Conservation (phyloP, 2,329 filamentous ascomycete genomes). For the Lasiodiplodia citricola region DNA sequence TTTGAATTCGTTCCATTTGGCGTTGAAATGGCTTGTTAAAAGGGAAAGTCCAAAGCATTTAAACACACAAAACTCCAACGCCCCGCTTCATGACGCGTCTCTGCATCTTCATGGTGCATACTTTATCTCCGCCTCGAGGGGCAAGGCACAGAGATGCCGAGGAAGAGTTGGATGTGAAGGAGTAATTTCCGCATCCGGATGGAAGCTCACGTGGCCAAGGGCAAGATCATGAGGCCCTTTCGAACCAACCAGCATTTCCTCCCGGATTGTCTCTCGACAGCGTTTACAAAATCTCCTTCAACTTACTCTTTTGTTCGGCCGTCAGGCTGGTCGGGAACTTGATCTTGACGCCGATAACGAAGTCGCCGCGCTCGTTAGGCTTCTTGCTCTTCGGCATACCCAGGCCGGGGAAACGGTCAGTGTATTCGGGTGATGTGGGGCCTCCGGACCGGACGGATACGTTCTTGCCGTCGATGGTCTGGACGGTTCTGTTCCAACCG, state of each 20-base stretch:
- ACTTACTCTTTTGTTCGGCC: constrained; percentile 74
- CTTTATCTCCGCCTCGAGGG: not conserved
- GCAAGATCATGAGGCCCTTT: constrained; percentile 11
- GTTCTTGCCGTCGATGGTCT: constrained; percentile 90
- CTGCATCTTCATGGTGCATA: constrained; percentile 3
- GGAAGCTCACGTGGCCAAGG: not conserved
- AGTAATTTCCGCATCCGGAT: not conserved
- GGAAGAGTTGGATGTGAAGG: not conserved
- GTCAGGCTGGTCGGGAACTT: constrained; percentile 86
- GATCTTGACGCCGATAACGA: constrained; percentile 89
- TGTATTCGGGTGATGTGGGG: constrained; percentile 82
- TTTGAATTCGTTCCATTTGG: constrained; percentile 1
- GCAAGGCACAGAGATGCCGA: not conserved
- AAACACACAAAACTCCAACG: constrained; percentile 6
- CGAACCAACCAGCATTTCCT: not conserved
- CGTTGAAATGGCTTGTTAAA: not conserved
- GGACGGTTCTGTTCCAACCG: constrained; percentile 89
- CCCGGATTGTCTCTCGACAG: not conserved
- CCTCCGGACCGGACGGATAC: constrained; percentile 79
- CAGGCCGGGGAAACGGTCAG: constrained; percentile 80
- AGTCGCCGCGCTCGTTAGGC: constrained; percentile 80
- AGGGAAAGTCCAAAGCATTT: not conserved
- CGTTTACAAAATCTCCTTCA: constrained; percentile 75
- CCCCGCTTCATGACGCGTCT: constrained; percentile 14
- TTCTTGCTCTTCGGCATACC: constrained; percentile 97